Conservation (phyloP, 2,329 filamentous ascomycete genomes). For the Venturia aucupariae region DNA sequence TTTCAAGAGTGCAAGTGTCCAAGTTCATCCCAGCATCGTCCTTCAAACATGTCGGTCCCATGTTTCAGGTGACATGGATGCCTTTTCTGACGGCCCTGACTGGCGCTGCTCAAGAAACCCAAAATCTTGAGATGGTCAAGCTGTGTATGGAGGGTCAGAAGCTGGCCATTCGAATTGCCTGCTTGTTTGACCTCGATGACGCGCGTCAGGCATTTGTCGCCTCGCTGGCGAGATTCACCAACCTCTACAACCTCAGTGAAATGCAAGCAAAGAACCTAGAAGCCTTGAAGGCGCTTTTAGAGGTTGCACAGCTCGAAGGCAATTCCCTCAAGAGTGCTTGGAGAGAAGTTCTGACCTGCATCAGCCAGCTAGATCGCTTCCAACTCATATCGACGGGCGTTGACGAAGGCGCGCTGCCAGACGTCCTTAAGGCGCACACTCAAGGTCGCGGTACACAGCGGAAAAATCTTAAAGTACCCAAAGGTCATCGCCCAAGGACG, state of each 20-base stretch:
- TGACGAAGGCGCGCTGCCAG: constrained; percentile 83
- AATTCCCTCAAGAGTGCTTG: constrained; percentile 83
- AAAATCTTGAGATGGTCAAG: constrained; percentile 85
- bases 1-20: constrained; percentile 56
- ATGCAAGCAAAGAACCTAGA: constrained; percentile 96
- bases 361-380: constrained; percentile 90
- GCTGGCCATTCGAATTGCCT: constrained; percentile 85
- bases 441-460: constrained; percentile 39
- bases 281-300: constrained; percentile 81
- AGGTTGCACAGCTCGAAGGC: constrained; percentile 86
- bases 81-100: constrained; percentile 93
- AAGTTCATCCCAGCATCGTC: constrained; percentile 88
- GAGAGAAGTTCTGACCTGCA: constrained; percentile 90
- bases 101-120: constrained; percentile 83
- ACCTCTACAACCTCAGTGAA: constrained; percentile 88
- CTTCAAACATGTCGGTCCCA: constrained; percentile 88
- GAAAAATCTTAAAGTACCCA: constrained; percentile 50
- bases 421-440: constrained; percentile 55
- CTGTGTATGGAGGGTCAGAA: constrained; percentile 94
- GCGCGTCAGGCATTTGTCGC: constrained; percentile 91
- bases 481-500: constrained; percentile 39
- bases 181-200: constrained; percentile 87
- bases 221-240: constrained; percentile 85
- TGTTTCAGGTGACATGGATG: constrained; percentile 99
- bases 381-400: constrained; percentile 93